Percentiles rank a stretch among this genome's conserved stretches.
phyloP scores from a whole-genome alignment of 352 stramenopile genomes.

The Pythium coloratum region DNA sequence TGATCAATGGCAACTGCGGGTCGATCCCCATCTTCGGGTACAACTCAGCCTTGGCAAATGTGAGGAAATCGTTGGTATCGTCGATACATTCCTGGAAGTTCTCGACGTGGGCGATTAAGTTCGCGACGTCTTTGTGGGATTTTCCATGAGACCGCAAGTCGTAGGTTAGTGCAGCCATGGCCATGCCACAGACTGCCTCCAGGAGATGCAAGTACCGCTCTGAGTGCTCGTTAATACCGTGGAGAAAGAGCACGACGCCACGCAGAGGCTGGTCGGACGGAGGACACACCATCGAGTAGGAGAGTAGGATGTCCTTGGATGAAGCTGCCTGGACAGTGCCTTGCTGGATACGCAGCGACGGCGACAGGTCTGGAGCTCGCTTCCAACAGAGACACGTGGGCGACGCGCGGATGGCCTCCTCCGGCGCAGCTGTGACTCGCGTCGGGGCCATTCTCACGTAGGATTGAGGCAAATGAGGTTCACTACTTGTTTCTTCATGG shows the following conservation, averaged over 20 bases:
- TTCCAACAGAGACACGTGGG: too few relatives aligned
- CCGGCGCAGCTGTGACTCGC: too few relatives aligned
- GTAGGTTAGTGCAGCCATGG: conserved; percentile 23
- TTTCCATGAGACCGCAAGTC: conserved; percentile 25
- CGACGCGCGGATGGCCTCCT: too few relatives aligned
- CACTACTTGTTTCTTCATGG: too few relatives aligned
- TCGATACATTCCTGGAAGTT: conserved; percentile 18
- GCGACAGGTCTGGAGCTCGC: too few relatives aligned
- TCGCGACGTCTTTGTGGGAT: conserved; percentile 17
- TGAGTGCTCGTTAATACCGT: conserved; percentile 28
- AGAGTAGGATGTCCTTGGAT: too few relatives aligned
- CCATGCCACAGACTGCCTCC: conserved; percentile 11
- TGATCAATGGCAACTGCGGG: not conserved
- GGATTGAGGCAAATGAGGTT: too few relatives aligned
- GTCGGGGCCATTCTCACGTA: too few relatives aligned
- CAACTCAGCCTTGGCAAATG: conserved; percentile 21
- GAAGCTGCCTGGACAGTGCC: too few relatives aligned
- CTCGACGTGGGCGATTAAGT: conserved; percentile 17
- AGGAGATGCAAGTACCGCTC: conserved; percentile 28
- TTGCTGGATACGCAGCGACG: too few relatives aligned
- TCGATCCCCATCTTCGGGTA: conserved; percentile 16
- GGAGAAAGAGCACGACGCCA: not conserved
- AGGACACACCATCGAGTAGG: too few relatives aligned
- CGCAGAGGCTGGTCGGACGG: not conserved
- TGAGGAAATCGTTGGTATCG: conserved; percentile 27